A percentile compares a stretch with the other conserved stretches of the same genome.
phyloP scores from a whole-genome alignment of 108 stramenopile species.

The Aurantiochytrium sp. region DNA sequence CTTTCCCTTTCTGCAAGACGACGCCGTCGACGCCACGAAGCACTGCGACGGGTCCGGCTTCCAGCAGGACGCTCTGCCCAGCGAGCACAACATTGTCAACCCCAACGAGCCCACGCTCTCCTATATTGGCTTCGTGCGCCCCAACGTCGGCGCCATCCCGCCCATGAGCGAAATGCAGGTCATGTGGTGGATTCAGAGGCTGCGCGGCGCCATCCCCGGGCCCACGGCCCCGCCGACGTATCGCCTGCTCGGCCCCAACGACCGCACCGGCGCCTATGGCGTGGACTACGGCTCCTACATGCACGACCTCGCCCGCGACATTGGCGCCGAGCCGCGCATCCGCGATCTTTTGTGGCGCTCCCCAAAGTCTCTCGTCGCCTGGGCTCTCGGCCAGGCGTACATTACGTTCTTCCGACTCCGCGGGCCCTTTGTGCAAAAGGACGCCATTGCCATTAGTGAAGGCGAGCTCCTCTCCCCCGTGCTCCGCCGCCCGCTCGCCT shows the following conservation, averaged over 20 bases:
- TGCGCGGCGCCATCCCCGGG: background rate
- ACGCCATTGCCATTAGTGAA: background rate
- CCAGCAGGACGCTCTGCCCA: background rate
- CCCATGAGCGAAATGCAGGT: constrained; percentile 1
- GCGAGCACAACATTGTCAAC: background rate
- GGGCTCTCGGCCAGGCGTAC: background rate
- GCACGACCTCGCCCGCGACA: background rate
- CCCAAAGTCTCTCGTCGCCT: background rate
- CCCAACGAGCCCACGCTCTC: background rate
- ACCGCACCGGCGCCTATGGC: background rate
- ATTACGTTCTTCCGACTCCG: background rate
- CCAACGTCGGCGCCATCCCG: constrained; percentile 3
- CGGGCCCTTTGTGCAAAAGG: background rate
- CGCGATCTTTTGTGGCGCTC: background rate
- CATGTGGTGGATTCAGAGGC: background rate
- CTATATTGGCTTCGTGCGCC: constrained; percentile 11
- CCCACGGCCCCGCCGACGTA: background rate
- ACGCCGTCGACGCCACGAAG: too few relatives aligned
- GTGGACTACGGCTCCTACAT: constrained; percentile 32
- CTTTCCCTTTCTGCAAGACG: background rate
- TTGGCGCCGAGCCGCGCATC: background rate
- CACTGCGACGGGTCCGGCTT: too few relatives aligned
- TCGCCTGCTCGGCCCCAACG: background rate
- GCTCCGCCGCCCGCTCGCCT: background rate
- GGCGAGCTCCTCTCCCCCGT: background rate